Evolutionary conservation across 345 rosid species (phyloP), one percentile per base, ranked within the genome.

Genomic region (Gossypium herbaceum): DNA sequence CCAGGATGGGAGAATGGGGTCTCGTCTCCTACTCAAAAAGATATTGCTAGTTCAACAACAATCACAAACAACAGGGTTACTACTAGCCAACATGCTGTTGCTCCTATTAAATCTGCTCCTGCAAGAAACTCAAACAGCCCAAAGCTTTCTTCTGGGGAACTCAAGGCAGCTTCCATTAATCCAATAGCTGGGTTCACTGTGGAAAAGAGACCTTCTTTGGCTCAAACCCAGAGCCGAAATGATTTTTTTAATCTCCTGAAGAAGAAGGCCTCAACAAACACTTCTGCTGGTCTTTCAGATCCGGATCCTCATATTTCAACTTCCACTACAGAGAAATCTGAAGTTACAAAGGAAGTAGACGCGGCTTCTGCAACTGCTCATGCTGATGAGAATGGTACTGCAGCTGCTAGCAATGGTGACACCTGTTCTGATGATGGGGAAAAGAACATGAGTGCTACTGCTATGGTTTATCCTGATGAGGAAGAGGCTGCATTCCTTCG

Each of bases 401-500:
- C 84, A 78, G 45, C 81, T 79, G 78, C 79, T 57, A 76, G 73
- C 77, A 83, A 83, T 59, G 87, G 87, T 78, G 82, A 72, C 56
- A 20, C 68, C 73, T 80, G 77, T 80, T 82, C 87, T 68, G 80
- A 80, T 66, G 60, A 10, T 59, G 77, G 41, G 20, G 79, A 75
- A 77, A 82, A 59, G 80, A 56, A 48, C 75, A 60, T 47, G 79
- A 76, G 79, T 68, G 68, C 65, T 25, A 73, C 72, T 63, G 79
- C 74, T 59, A 79, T 76, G 39, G 81, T 78, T 52, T 75, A 68
- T 77, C 81, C 88, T 24, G 87, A 85, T 77, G 94, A 91, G 82
- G 86, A 88, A 80, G 98, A 93, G 80, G 92, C 80, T 74, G 85
- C 86, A 34, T 94, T 94, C 80, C 91, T 94, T 74, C 93, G 95